These are phyloP conservation scores for Rhynchospora breviuscula DNA, from an alignment of 176 grass and related monocot genomes.

Conservation along the genomic window DNA sequence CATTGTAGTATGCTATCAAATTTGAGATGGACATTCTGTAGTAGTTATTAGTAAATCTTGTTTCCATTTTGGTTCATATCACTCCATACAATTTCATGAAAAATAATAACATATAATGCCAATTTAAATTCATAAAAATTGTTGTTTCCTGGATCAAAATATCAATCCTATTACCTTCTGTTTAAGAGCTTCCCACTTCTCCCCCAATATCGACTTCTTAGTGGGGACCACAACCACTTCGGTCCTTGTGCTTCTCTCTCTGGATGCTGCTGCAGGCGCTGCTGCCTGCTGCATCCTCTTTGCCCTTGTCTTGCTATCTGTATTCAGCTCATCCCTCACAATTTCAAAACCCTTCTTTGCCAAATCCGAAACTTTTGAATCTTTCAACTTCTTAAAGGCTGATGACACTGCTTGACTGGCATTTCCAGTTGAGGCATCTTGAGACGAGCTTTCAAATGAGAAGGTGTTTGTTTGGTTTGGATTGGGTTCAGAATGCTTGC, in stretches of 20 bases:
- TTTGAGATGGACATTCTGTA: too few species aligned
- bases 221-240: slow-evolving; percentile 72
- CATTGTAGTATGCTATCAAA: too few species aligned
- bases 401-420: not conserved
- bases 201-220: slow-evolving; percentile 69
- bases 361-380: slow-evolving; percentile 20
- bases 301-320: slow-evolving; percentile 15
- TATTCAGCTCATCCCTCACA: slow-evolving; percentile 18
- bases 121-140: too few species aligned
- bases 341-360: slow-evolving; percentile 26
- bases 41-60: too few species aligned
- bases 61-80: too few species aligned
- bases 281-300: slow-evolving; percentile 21
- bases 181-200: slow-evolving; percentile 88
- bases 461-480: too few species aligned
- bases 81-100: too few species aligned
- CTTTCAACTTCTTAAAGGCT: slow-evolving; percentile 25
- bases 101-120: too few species aligned
- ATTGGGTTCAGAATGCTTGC: too few species aligned
- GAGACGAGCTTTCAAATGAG: too few species aligned
- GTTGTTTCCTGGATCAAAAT: not conserved
- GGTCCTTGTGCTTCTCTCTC: slow-evolving; percentile 26
- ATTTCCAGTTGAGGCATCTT: too few species aligned
- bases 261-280: not conserved
- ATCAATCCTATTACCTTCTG: slow-evolving; percentile 59